These are phyloP conservation scores for Citrus mangshanensis DNA, from an alignment of 345 rosid genomes.

Conservation along the genomic window DNA sequence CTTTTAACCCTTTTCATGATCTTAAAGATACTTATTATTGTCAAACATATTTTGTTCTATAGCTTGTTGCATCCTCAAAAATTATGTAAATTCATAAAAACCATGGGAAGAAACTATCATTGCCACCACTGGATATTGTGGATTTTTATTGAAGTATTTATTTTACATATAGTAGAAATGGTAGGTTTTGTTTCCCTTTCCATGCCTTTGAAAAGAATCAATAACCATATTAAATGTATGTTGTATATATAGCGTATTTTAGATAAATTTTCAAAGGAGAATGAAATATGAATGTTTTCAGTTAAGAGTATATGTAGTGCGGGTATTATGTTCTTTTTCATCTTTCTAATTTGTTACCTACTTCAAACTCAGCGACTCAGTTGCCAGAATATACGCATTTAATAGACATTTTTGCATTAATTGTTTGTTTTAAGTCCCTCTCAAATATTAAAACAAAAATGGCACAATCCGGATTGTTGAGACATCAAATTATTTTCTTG, in stretches of 20 bases:
- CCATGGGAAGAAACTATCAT: background rate
- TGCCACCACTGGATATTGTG: background rate
- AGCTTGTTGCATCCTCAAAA: conserved; percentile 17
- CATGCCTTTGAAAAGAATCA: background rate
- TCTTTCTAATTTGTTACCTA: background rate
- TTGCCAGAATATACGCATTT: background rate
- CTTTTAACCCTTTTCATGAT: background rate
- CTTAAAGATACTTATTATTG: conserved; percentile 4
- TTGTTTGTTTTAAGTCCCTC: background rate
- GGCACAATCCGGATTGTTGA: background rate
- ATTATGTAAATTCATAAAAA: conserved; percentile 17
- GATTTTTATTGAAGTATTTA: conserved; percentile 4
- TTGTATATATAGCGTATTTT: background rate
- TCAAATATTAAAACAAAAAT: background rate
- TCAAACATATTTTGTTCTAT: conserved; percentile 6
- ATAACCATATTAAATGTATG: background rate
- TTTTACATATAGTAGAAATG: background rate
- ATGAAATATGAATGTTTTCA: background rate
- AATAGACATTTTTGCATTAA: background rate
- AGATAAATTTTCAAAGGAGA: background rate
- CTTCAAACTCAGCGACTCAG: background rate
- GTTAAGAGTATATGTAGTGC: no score
- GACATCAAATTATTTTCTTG: background rate
- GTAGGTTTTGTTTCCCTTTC: background rate
- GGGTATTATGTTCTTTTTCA: background rate